Evolutionary conservation across 1,284 basidiomycete species (phyloP).

Genomic region (Melanopsichium pennsylvanicum): DNA sequence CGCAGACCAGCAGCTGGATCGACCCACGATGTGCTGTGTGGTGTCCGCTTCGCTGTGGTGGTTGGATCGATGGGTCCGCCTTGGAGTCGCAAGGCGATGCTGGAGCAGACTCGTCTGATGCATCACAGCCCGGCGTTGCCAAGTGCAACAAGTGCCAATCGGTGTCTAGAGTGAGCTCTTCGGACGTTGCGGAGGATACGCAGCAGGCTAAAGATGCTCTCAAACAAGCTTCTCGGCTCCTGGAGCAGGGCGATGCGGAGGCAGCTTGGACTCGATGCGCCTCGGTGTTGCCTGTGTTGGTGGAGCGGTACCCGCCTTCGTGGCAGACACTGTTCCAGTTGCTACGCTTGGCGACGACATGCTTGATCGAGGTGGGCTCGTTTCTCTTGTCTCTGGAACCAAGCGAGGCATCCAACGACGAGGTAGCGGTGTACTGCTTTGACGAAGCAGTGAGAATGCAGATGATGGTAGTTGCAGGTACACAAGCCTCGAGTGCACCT

Average conservation of each 20-base stretch:
- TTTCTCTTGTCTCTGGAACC: neutral
- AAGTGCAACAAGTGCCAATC: slow-evolving; percentile 69
- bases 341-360: slow-evolving; percentile 74
- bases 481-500: slow-evolving; percentile 63
- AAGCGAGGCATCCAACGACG: neutral
- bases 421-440: slow-evolving; percentile 35
- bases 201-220: slow-evolving; percentile 76
- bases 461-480: slow-evolving; percentile 72
- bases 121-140: neutral
- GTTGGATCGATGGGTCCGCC: slow-evolving; percentile 68
- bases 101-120: neutral
- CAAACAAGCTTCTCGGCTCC: slow-evolving; percentile 73
- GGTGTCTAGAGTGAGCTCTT: slow-evolving; percentile 69
- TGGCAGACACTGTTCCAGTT: slow-evolving; percentile 79
- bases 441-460: slow-evolving; percentile 59
- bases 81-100: slow-evolving; percentile 10
- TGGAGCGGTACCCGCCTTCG: slow-evolving; percentile 66
- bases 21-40: slow-evolving; percentile 77
- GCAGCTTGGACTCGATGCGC: slow-evolving; percentile 74
- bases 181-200: slow-evolving; percentile 71
- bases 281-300: slow-evolving; percentile 72
- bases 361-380: slow-evolving; percentile 70
- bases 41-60: slow-evolving; percentile 68
- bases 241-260: slow-evolving; percentile 30
- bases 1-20: slow-evolving; percentile 51